Evolutionary conservation across 345 rosid species (phyloP), one percentile per base, ranked within the genome.

Genomic region (Linum usitatissimum): DNA sequence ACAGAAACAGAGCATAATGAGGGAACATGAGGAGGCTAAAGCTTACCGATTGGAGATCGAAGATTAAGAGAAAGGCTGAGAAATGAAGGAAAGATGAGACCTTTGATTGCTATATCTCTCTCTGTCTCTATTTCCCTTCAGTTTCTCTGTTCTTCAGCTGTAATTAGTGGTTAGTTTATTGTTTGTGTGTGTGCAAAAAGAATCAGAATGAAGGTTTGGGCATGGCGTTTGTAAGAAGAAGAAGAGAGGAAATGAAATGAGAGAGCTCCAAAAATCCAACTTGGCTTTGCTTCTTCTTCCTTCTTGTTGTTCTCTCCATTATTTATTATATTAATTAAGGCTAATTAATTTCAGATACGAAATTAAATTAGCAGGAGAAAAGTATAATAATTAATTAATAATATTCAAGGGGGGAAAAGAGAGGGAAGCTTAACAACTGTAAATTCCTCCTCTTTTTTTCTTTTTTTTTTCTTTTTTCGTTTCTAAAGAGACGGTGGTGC

Each of bases 31-130:
- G n/a, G n/a, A n/a, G n/a, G 17, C 55, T 42, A 15, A n/a, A 57
- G 57, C 90, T 84, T 81, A 86, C 86, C 64, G 85, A 82, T 78
- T 82, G 85, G 85, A 76, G 78, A 74, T 45, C 15, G 15, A 9
- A 45, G 51, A 10, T 45, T 70, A 76, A 67, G 74, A 75, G 64
- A 72, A 67, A 64, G 59, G 34, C 61, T 61, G 55, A 59, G 74
- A 56, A 65, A 61, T 70, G 70, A 76, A 62, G 38, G 8, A 34
- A 34, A 34, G 6, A 5, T 66, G 72, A 45, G 17, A 45, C 2
- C 17, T 45, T 45, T 13, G 15, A 19, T 31, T 40, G 15, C 48
- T 14, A 38, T 9, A 45, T 30, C 62, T 30, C 62, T 20, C 28
- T 38, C n/a, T n/a, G n/a, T n/a, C n/a, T n/a, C n/a, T n/a, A n/a